Conservation (phyloP, 2,329 filamentous ascomycete species). For the Teratosphaeriaceae sp. region DNA sequence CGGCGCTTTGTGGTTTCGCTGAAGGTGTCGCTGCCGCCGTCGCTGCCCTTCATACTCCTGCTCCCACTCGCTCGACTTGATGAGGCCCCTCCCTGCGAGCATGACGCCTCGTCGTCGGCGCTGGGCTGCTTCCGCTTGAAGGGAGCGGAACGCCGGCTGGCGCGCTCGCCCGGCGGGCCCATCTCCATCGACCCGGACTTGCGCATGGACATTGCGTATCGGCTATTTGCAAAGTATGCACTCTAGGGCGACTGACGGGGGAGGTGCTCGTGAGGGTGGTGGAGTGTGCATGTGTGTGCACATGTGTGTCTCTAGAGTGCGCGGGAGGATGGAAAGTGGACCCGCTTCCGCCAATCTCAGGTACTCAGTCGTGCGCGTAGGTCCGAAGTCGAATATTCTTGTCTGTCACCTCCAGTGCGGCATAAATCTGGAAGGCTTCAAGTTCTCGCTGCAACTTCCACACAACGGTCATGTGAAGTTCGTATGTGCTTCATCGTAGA, state of each 20-base stretch:
- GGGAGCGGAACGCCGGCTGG: background rate
- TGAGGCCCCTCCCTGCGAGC: background rate
- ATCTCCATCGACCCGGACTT: background rate
- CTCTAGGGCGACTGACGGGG: background rate
- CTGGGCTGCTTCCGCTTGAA: background rate
- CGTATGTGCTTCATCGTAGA: background rate
- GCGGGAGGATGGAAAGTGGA: background rate
- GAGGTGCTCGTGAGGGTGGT: background rate
- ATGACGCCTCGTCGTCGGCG: background rate
- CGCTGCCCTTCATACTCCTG: background rate
- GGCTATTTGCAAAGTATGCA: background rate
- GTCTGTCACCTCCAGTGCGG: background rate
- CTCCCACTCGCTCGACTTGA: background rate
- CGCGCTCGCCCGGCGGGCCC: background rate
- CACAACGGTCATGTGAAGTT: background rate
- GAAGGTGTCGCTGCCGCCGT: background rate
- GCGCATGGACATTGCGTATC: background rate
- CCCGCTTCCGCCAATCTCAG: background rate
- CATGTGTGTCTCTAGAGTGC: background rate
- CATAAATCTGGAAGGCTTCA: background rate
- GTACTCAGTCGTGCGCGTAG: background rate
- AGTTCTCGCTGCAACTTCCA: background rate
- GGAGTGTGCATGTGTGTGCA: background rate
- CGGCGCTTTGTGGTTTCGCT: background rate
- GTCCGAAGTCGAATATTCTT: background rate